Base-by-base conservation (phyloP, 352 stramenopile genomes). In the Phytophthora agathidicida region DNA sequence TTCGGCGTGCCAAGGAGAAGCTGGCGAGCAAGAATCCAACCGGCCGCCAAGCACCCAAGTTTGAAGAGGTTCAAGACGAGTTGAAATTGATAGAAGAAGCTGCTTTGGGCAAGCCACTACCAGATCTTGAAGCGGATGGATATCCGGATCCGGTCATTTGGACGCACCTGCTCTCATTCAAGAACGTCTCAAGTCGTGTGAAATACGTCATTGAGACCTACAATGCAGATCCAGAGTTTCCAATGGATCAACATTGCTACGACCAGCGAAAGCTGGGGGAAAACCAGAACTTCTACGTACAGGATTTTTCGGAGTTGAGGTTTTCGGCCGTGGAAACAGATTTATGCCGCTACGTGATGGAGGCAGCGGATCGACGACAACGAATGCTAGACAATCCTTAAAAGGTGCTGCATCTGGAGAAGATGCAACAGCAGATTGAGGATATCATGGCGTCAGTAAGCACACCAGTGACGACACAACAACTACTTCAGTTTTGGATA, bases 101-200 rank as follows among this genome's bases (percentile, higher is more conserved):
- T n/a, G 22, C 19, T 9, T 22, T 8, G 36, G 7, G 19, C 5
- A 37, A 37, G 3, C 38, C 14, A 10, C 7, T 27, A 1, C 35
- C 30, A 17, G 11, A 46, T 7, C 16, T 22, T 16, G 41, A 42
- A 13, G 2, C 38, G 14, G 68, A 68, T 53, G 32, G 64, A 39
- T 68, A 68, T 36, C 55, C 66, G 16, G 75, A 84, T 20, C 77
- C 75, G 2, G 57, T 58, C 6, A 72, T 89, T 52, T 84, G 79
- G 73, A 89, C 80, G 4, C 77, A 89, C 38, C 44, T 92, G 35
- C 50, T 86, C 50, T 71, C 78, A n/a, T 80, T 91, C 64, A 77
- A 80, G 42, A 66, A 57, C 7, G 75, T 60, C 7, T 71, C 65
- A 0, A 46, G 42, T 3, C 60, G 64, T 1, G 38, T 24, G 14